A percentile compares a stretch with the other conserved stretches of the same genome.
phyloP scores from a whole-genome alignment of 495 filamentous ascomycete species.

The Umbilicaria muhlenbergii region DNA sequence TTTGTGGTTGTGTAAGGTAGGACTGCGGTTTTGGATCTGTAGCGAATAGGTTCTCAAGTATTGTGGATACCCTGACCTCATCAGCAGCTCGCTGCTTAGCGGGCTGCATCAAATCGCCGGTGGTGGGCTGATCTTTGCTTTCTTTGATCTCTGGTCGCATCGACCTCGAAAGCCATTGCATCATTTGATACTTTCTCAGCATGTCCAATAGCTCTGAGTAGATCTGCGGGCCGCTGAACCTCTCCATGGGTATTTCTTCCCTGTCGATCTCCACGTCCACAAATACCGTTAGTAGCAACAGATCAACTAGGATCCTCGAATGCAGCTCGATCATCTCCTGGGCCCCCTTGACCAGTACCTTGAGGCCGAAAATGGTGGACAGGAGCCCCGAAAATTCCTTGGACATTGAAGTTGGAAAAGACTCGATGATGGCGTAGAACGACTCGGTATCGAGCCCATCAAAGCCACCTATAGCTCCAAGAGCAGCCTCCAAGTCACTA shows the following conservation, averaged over 20 bases:
- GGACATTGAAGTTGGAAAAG: conserved; percentile 21
- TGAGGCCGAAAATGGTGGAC: conserved; percentile 54
- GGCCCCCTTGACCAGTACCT: conserved; percentile 52
- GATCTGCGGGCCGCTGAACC: conserved; percentile 49
- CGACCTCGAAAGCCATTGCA: conserved; percentile 64
- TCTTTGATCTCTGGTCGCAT: conserved; percentile 14
- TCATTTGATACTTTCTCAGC: conserved; percentile 58
- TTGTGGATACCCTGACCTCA: conserved; percentile 14
- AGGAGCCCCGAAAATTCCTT: conserved; percentile 31
- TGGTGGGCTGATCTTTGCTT: not conserved
- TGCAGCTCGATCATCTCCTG: conserved; percentile 62
- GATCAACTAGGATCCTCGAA: conserved; percentile 54
- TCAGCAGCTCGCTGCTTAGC: not conserved
- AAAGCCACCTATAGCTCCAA: conserved; percentile 41
- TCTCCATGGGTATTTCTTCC: conserved; percentile 43
- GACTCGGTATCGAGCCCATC: conserved; percentile 33
- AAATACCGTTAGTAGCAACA: conserved; percentile 71
- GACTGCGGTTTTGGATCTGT: conserved; percentile 30
- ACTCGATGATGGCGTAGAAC: conserved; percentile 34
- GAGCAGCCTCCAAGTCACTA: conserved; percentile 18
- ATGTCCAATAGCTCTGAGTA: conserved; percentile 50
- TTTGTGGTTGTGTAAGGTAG: conserved; percentile 25
- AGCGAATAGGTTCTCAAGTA: conserved; percentile 36
- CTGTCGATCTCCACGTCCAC: conserved; percentile 63
- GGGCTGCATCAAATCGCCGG: not conserved